phyloP scores from a whole-genome alignment of 2,329 filamentous ascomycete genomes.

The Dactylella cylindrospora region DNA sequence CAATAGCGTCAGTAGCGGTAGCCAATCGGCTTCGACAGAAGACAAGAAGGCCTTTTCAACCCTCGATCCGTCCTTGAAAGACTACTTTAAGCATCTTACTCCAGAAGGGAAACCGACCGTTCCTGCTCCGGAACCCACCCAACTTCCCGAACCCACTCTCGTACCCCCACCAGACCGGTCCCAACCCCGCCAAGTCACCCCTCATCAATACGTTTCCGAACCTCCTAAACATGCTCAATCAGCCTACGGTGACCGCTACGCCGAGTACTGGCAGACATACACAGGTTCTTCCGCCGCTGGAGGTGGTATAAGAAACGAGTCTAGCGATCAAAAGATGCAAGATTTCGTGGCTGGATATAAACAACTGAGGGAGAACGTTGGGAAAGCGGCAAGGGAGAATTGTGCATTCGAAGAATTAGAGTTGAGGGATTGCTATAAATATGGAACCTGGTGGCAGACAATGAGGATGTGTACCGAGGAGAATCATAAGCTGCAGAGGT shows the following conservation, averaged over 20 bases:
- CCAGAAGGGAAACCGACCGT: slow-evolving; percentile 53
- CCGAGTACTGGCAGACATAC: slow-evolving; percentile 92
- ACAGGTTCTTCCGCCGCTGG: too few species aligned
- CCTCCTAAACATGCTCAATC: slow-evolving; percentile 37
- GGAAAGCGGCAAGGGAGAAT: slow-evolving; percentile 83
- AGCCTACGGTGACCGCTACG: slow-evolving; percentile 68
- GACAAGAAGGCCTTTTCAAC: slow-evolving; percentile 68
- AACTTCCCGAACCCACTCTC: slow-evolving; percentile 48
- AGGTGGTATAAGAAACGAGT: slow-evolving; percentile 57
- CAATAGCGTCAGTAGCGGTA: slow-evolving; percentile 4
- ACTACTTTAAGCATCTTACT: slow-evolving; percentile 80
- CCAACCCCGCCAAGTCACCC: slow-evolving; percentile 8
- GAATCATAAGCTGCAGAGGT: slow-evolving; percentile 76
- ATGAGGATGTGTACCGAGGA: slow-evolving; percentile 80
- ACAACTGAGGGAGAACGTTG: slow-evolving; percentile 74
- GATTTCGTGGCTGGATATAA: slow-evolving; percentile 83
- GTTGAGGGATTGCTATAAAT: slow-evolving; percentile 77
- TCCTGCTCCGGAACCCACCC: slow-evolving; percentile 54
- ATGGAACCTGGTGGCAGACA: slow-evolving; percentile 67
- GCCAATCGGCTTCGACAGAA: slow-evolving; percentile 48
- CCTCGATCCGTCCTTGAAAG: slow-evolving; percentile 78
- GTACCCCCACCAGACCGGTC: slow-evolving; percentile 42
- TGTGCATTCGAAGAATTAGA: slow-evolving; percentile 84
- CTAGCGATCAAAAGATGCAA: slow-evolving; percentile 75
- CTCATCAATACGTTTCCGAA: slow-evolving; percentile 29